Percentiles rank a stretch among this genome's conserved stretches.
phyloP scores from a whole-genome alignment of 23 red algal genomes.

The Gracilaria caudata region DNA sequence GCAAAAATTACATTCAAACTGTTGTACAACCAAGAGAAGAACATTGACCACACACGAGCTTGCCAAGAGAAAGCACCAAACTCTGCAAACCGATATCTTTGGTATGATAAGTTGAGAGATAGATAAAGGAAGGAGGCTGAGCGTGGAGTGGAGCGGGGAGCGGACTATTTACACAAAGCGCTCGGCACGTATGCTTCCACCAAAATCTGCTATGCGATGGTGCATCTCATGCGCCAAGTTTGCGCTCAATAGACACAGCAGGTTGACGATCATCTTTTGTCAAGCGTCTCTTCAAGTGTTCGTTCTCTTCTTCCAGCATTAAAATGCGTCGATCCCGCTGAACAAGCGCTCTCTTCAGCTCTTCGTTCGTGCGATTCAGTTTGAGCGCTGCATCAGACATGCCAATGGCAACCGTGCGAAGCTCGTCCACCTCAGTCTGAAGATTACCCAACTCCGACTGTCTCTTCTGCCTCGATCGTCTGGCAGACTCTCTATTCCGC shows the following conservation, averaged over 20 bases:
- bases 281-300: neutral
- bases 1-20: conserved; percentile 6
- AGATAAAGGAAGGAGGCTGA: neutral
- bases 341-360: neutral
- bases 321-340: neutral
- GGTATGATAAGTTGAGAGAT: neutral
- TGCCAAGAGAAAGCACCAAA: neutral
- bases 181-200: neutral
- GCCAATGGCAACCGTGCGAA: neutral
- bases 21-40: conserved; percentile 7
- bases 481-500: conserved; percentile 68
- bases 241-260: conserved; percentile 8
- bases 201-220: neutral
- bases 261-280: conserved; percentile 7
- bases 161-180: conserved; percentile 5
- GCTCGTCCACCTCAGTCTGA: conserved; percentile 57
- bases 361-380: conserved; percentile 34
- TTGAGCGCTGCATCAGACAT: conserved; percentile 7
- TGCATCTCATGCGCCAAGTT: conserved; percentile 5
- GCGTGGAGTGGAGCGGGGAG: neutral
- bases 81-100: neutral
- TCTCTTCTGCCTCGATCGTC: conserved; percentile 52
- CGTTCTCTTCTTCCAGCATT: conserved; percentile 4
- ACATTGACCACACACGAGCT: neutral
- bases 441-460: conserved; percentile 50